Evolutionary conservation across 2,329 filamentous ascomycete genomes (phyloP), one percentile per base, ranked within the genome.

Genomic region (Alternaria burnsii): DNA sequence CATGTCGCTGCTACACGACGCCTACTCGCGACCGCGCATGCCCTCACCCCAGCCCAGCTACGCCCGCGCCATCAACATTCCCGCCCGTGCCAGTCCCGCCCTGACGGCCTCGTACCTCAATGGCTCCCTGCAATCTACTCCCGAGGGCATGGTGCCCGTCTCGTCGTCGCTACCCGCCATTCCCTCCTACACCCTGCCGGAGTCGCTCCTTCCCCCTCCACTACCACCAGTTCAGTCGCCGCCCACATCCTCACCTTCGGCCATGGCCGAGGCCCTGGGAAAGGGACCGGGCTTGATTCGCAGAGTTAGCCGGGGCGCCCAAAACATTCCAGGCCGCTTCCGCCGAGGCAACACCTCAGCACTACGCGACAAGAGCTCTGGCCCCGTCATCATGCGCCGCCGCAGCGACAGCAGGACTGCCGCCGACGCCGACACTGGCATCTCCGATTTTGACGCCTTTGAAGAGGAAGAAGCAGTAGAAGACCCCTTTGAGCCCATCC

Each of bases 331-430:
- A 76, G 88, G 75, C 40, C 86, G 89, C 61, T 88, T 93, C 64
- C 87, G 94, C 62, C 89, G 91, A 63, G 96, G 92, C 16, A 93
- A 92, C 3, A 89, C 89, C 1, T 88, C 89, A 62, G 76, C 80
- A 6, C 92, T 90, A 75, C 89, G 94, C 42, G 93, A 97, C 74
- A 89, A 91, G 63, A 97, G 94, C 75, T 90, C 93, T 26, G 95
- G 95, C 0, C 95, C 95, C 2, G 91, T 93, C 57, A 91, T 97
- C 53, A 88, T 97, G 78, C 89, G 94, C 63, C 87, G 93, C 59
- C 89, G 94, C 67, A 97, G 94, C 78, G 93, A 96, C 78, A 97
- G 94, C 82, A 95, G 91, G 78, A 91, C 88, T 66, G 90, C 90
- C 42, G 82, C 79, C 54, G 82, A 82, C 36, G 78, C 66, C 40